Evolutionary conservation across 2,329 filamentous ascomycete species (phyloP), one percentile per base, ranked within the genome.

Genomic region (Herpomyces periplanetae): DNA sequence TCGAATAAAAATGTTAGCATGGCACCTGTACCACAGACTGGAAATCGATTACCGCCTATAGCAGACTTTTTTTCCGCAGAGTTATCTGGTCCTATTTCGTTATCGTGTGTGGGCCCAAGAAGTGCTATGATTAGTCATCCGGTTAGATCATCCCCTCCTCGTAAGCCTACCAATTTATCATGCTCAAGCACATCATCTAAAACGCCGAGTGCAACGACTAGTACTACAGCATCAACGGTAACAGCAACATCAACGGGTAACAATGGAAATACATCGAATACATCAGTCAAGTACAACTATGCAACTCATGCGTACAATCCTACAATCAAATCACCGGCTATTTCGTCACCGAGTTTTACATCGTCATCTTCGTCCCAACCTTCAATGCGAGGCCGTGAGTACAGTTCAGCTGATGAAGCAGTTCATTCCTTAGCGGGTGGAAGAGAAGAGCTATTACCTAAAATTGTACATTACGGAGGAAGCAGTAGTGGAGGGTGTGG

Each of bases 381-480:
- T 33, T 36, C 9, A 10, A 50, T 50, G 5, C 47, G 48, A 2
- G 39, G 36, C 19, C 54, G 75, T 22, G 80, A 91, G 34, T 91
- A 85, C 40, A 65, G 71, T 30, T 88, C 75, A 3, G 80, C 80
- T 6, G 80, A 96, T 36, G 80, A 96, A 34, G 80, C 69, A 2
- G 73, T 91, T 24, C 65, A 68, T 22, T 68, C 80, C 26, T 41
- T 96, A 25, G 61, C 73, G 3, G 73, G 69, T 19, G 80, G 80
- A n/a, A 57, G 80, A 22, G 63, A 85, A 22, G 80, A 96, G 23
- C 47, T 91, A 7, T 47, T 88, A 19, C 80, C 80, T 10, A 80
- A 75, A 38, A 56, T 91, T 22, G 68, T 96, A 7, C 80, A 91
- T 39, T 96, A 96, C 36, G 69, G 65, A 15, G 69, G 71, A n/a